These are phyloP conservation scores for Cladosporium austrohemisphaericum DNA, from an alignment of 2,329 filamentous ascomycete species.

Conservation along the genomic window DNA sequence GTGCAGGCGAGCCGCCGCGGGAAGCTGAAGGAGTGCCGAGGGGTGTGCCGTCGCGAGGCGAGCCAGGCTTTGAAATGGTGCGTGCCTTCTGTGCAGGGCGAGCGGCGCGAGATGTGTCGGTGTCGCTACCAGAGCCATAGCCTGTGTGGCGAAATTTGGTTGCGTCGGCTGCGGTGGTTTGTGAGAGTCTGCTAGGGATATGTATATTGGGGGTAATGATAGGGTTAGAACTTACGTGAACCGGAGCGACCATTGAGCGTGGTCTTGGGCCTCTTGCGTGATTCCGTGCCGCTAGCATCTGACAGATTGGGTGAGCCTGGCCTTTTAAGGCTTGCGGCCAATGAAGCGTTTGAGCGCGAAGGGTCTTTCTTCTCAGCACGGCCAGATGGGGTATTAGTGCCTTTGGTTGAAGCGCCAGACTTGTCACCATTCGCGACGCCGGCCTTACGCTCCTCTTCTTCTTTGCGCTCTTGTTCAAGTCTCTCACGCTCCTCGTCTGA, in stretches of 20 bases:
- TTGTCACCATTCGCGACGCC: conserved; percentile 47
- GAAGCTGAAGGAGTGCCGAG: conserved; percentile 23
- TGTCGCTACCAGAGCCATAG: conserved; percentile 65
- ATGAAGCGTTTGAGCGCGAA: conserved; percentile 44
- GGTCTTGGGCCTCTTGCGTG: conserved; percentile 64
- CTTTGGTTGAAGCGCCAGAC: conserved; percentile 63
- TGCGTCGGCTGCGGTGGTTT: conserved; percentile 16
- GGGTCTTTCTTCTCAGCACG: conserved; percentile 50
- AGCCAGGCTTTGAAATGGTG: conserved; percentile 37
- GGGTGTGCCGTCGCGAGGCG: conserved; percentile 36
- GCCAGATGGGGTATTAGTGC: conserved; percentile 63
- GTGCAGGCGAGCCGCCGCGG: conserved; percentile 33
- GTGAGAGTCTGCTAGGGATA: conserved; percentile 16
- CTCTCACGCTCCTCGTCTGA: conserved; percentile 63
- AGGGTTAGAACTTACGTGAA: conserved; percentile 24
- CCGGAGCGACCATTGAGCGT: conserved; percentile 35
- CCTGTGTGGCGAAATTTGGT: conserved; percentile 23
- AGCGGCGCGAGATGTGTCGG: conserved; percentile 62
- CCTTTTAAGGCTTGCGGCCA: conserved; percentile 63
- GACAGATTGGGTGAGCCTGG: conserved; percentile 82
- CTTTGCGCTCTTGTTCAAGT: conserved; percentile 55
- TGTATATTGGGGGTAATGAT: conserved; percentile 4
- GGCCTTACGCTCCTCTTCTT: conserved; percentile 50
- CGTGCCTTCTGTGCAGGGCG: conserved; percentile 46
- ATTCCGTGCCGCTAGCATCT: conserved; percentile 89